Evolutionary conservation across 345 rosid species (phyloP).

Genomic region (Salix caprea): DNA sequence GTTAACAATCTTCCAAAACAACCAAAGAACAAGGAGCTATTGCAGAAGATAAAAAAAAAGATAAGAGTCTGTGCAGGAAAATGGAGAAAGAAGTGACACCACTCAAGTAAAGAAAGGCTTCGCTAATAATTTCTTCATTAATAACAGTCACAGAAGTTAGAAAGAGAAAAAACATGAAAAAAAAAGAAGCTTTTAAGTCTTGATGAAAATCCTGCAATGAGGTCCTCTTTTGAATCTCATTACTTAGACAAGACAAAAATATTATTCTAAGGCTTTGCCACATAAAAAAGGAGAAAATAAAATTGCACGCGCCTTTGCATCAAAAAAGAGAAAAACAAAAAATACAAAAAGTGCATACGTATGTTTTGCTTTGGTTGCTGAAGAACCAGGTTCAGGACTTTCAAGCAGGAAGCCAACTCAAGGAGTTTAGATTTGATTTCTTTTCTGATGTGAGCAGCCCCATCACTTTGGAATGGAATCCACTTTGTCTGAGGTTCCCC

Average conservation of each 20-base stretch:
- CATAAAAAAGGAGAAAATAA: not conserved
- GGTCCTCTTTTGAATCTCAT: not conserved
- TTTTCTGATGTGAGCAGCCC: slow-evolving; percentile 41
- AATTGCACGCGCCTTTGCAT: not conserved
- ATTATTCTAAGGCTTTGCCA: not conserved
- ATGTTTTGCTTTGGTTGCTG: slow-evolving; percentile 43
- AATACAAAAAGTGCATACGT: slow-evolving; percentile 9
- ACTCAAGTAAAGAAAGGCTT: too few relatives aligned
- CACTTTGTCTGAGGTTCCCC: slow-evolving; percentile 76
- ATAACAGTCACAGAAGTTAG: not conserved
- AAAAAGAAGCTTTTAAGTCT: not conserved
- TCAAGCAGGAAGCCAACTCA: slow-evolving; percentile 50
- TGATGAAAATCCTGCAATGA: not conserved
- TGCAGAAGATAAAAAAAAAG: not conserved
- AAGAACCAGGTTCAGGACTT: slow-evolving; percentile 37
- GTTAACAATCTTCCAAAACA: too few relatives aligned
- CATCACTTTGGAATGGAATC: slow-evolving; percentile 54
- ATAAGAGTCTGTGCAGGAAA: not conserved
- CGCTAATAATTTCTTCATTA: not conserved
- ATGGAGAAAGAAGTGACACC: not conserved
- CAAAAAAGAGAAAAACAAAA: not conserved
- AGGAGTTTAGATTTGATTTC: slow-evolving; percentile 61
- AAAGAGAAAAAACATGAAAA: not conserved
- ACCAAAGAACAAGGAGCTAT: not conserved
- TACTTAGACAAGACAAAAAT: not conserved